These are phyloP conservation scores for Emmonsiellopsis sp. DNA, from an alignment of 2,329 filamentous ascomycete genomes.

Conservation along the genomic window DNA sequence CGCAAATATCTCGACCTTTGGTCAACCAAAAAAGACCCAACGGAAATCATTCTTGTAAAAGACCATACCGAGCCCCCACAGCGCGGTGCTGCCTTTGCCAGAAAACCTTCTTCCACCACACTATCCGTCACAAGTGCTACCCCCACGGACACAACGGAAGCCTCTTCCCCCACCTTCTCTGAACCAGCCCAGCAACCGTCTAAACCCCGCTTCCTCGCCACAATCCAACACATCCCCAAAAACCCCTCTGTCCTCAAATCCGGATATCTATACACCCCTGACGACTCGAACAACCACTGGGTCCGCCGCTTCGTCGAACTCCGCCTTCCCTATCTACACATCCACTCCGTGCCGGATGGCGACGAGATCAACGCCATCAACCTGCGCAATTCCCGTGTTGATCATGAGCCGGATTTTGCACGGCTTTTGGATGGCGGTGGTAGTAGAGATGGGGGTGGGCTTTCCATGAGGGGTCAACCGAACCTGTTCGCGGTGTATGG, in stretches of 20 bases:
- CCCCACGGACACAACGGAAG: constrained; percentile 3
- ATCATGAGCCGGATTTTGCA: constrained; percentile 81
- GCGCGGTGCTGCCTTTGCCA: constrained; percentile 25
- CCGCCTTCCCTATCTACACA: constrained; percentile 79
- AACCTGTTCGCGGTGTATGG: constrained; percentile 93
- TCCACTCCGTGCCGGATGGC: constrained; percentile 74
- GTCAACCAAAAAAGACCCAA: constrained; percentile 31
- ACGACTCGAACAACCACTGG: constrained; percentile 69
- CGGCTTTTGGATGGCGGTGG: constrained; percentile 49
- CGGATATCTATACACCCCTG: constrained; percentile 78
- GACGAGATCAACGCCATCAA: constrained; percentile 88
- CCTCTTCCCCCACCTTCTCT: constrained; percentile 4
- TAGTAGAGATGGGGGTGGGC: constrained; percentile 17
- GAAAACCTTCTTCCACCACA: constrained; percentile 11
- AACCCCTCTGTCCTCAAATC: constrained; percentile 74
- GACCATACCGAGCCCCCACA: constrained; percentile 35
- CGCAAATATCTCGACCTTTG: constrained; percentile 33
- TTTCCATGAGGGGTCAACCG: constrained; percentile 39
- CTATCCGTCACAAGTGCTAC: constrained; percentile 20
- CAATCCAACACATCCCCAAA: constrained; percentile 68
- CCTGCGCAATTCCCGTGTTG: constrained; percentile 78
- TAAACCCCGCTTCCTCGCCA: constrained; percentile 61
- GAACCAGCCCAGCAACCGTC: constrained; percentile 17
- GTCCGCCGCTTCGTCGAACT: constrained; percentile 88
- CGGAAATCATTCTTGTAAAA: constrained; percentile 35